A percentile compares a stretch with the other conserved stretches of the same genome.
phyloP scores from a whole-genome alignment of 1,284 basidiomycete species.

The Marasmius oreades region DNA sequence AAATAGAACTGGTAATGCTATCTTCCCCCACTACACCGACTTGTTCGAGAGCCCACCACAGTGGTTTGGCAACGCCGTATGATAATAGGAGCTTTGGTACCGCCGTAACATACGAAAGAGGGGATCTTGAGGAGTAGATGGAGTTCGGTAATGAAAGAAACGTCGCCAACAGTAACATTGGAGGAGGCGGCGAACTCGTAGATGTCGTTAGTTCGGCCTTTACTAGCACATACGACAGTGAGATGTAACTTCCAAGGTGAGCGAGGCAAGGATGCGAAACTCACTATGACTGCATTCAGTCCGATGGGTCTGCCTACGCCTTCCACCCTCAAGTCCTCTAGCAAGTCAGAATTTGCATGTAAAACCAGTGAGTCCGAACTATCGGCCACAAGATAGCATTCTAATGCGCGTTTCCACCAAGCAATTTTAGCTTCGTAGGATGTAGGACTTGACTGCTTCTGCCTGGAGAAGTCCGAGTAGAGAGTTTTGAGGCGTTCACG shows the following conservation, averaged over 20 bases:
- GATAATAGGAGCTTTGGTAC: slow-evolving; percentile 26
- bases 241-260: not conserved
- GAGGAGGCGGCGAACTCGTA: slow-evolving; percentile 20
- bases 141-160: slow-evolving; percentile 62
- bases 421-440: slow-evolving; percentile 79
- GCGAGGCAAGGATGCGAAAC: slow-evolving; percentile 29
- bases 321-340: slow-evolving; percentile 61
- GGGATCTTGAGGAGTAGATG: slow-evolving; percentile 63
- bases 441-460: slow-evolving; percentile 81
- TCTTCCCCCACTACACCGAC: slow-evolving; percentile 67
- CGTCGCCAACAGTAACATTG: slow-evolving; percentile 45
- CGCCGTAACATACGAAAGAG: slow-evolving; percentile 63
- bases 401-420: slow-evolving; percentile 82
- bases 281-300: slow-evolving; percentile 78
- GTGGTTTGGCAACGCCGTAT: slow-evolving; percentile 70
- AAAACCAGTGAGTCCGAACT: slow-evolving; percentile 57
- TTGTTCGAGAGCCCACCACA: slow-evolving; percentile 86
- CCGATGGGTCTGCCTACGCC: slow-evolving; percentile 80
- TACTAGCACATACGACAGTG: slow-evolving; percentile 11
- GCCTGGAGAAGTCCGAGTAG: slow-evolving; percentile 84
- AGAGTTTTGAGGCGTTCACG: slow-evolving; percentile 73
- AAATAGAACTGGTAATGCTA: slow-evolving; percentile 28
- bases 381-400: slow-evolving; percentile 58
- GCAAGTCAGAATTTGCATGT: slow-evolving; percentile 53
- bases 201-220: slow-evolving; percentile 59